phyloP scores from a whole-genome alignment of 805 yeast species.

The Yarrowia porcina region DNA sequence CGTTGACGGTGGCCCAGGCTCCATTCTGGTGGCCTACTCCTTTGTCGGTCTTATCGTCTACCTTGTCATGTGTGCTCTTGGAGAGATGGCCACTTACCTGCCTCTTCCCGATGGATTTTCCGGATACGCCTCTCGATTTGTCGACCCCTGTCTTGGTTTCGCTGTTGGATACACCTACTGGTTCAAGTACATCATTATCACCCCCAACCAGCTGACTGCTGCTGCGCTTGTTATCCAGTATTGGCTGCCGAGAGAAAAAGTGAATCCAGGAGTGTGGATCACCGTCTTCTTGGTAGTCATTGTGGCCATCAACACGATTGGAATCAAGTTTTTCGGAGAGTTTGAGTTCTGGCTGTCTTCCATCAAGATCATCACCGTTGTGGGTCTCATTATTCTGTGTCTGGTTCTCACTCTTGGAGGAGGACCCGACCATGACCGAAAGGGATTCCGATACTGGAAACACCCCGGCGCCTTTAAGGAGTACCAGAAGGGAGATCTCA shows the following conservation, averaged over 20 bases:
- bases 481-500: slow-evolving; percentile 42
- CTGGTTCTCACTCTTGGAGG: slow-evolving; percentile 70
- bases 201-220: slow-evolving; percentile 65
- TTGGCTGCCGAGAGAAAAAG: slow-evolving; percentile 45
- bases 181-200: slow-evolving; percentile 53
- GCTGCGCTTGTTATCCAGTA: slow-evolving; percentile 53
- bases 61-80: slow-evolving; percentile 64
- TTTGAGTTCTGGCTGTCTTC: slow-evolving; percentile 47
- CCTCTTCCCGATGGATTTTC: slow-evolving; percentile 67
- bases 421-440: slow-evolving; percentile 68
- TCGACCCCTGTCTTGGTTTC: slow-evolving; percentile 65
- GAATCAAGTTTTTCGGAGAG: slow-evolving; percentile 52
- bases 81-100: slow-evolving; percentile 65
- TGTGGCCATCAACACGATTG: slow-evolving; percentile 49
- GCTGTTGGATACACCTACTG: slow-evolving; percentile 64
- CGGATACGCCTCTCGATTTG: slow-evolving; percentile 60
- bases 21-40: slow-evolving; percentile 58
- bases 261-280: slow-evolving; percentile 53
- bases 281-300: slow-evolving; percentile 50
- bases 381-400: slow-evolving; percentile 63
- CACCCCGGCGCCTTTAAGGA: slow-evolving; percentile 63
- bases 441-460: slow-evolving; percentile 68
- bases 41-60: slow-evolving; percentile 69
- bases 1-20: slow-evolving; percentile 61
- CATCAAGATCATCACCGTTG: slow-evolving; percentile 60